Base-by-base conservation (phyloP, 768 basidiomycete genomes). In the Hebeloma cylindrosporum region DNA sequence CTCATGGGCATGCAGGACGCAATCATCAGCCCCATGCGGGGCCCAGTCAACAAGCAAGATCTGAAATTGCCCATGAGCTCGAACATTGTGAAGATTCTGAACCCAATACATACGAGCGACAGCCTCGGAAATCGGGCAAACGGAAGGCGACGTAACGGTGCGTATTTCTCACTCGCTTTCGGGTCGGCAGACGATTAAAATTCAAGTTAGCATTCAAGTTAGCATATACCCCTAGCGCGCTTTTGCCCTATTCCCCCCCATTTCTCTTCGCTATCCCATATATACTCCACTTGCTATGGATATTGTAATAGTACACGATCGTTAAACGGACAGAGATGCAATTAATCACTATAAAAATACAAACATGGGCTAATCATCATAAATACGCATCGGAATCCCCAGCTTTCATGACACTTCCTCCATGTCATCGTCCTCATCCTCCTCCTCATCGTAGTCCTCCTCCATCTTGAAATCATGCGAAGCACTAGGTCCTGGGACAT, bases 341-440 rank as follows among this genome's bases (percentile, higher is more conserved):
- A 21, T 21, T 6, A 23, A 36, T 21, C 25, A 36, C n/a, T 36
- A n/a, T 3, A 25, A 40, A 4, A 40, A 14, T 26, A 17, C n/a
- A 40, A 40, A 40, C 31, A 83, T 53, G 82, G 81, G 16, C 85
- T 74, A 54, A 86, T 83, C 59, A 87, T 85, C 83, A 87, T 87
- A 50, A 74, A 28, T 75, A 70, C 1, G 78, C 75, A 36, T 83
- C 79, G 16, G 83, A 79, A 43, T 77, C 77, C 2, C 79, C 78
- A 14, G 1, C 77, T 75, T 11, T 81, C 79, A 35, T 33, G 25
- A 47, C 18, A 29, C 50, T 16, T 47, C 45, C 38, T 52, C 50
- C 50, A 52, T 52, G 26, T 52, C 46, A 13, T 47, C 41, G 16
- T 51, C 50, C 3, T 36, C 50, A 20, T 48, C 47, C 3, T 48